Evolutionary conservation across 2,329 filamentous ascomycete genomes (phyloP), one percentile per base, ranked within the genome.

Genomic region (Ramichloridium luteum): DNA sequence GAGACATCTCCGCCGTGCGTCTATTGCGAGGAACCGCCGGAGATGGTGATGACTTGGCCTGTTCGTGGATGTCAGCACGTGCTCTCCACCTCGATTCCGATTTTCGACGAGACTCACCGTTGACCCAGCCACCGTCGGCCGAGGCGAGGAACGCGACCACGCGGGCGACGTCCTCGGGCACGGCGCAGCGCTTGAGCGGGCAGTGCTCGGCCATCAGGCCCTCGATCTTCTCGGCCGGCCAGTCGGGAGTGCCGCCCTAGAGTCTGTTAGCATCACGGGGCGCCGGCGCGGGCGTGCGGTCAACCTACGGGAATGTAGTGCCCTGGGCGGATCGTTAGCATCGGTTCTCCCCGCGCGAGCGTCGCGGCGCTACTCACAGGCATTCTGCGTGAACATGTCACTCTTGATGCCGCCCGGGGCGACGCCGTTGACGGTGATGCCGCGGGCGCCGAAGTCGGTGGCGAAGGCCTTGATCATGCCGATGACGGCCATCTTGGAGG

Each of bases 361-460:
- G 20, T 8, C 20, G 20, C 8, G 8, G 8, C 14, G 16, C 28
- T 32, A 47, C 28, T 42, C 40, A 44, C 49, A 53, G 29, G 50
- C 50, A 32, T 53, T 51, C 36, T 49, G 46, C 13, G 75, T 67
- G 61, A 78, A 84, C 79, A 84, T 84, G 55, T 84, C 80, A 26
- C 67, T 75, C 67, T 80, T 78, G 61, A 81, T 75, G 27, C 77
- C 77, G 34, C 77, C 77, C 2, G 77, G 77, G 2, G 77, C 77
- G 28, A 81, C 74, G 42, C 74, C 76, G 47, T 82, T 82, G 57
- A 78, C 76, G 0, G 77, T 81, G 50, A 81, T 74, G 30, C 72
- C 68, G 47, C 70, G 68, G 47, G 64, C 65, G 36, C 77, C 77
- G 54, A 77, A 80, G 57, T 82, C 77, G 31, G 76, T 77, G 5